phyloP scores from a whole-genome alignment of 2,329 filamentous ascomycete species.

The Pestalotiopsis sp. region DNA sequence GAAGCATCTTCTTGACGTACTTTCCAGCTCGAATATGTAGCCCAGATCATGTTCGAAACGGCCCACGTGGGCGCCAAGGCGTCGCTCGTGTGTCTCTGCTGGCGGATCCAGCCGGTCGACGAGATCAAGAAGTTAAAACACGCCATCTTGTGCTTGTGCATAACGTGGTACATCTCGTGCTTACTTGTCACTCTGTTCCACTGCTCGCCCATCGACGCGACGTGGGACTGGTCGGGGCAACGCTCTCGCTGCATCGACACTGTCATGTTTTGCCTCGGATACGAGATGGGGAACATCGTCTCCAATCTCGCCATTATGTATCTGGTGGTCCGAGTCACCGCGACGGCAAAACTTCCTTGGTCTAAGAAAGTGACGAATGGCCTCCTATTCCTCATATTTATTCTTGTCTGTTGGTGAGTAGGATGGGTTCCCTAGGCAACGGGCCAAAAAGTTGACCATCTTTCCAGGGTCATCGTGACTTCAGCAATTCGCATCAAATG shows the following conservation, averaged over 20 bases:
- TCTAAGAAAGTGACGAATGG: neutral
- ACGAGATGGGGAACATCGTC: neutral
- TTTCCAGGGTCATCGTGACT: neutral
- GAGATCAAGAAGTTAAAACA: neutral
- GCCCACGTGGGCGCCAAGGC: neutral
- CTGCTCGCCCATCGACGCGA: neutral
- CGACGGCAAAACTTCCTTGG: neutral
- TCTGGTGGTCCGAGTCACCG: neutral
- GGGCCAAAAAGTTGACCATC: neutral
- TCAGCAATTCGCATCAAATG: neutral
- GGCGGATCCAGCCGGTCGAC: neutral
- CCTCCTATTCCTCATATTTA: neutral
- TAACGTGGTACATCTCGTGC: neutral
- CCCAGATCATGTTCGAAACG: neutral
- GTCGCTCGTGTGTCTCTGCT: neutral
- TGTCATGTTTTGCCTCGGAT: neutral
- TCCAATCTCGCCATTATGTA: neutral
- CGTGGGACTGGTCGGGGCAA: neutral
- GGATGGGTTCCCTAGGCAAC: neutral
- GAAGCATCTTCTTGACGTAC: neutral
- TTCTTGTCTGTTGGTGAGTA: neutral
- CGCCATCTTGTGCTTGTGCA: neutral
- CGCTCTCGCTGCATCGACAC: neutral
- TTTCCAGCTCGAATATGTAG: neutral
- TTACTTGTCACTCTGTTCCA: neutral